Evolutionary conservation across 805 yeast genomes (phyloP).

Genomic region (Zygoascus tannicola): DNA sequence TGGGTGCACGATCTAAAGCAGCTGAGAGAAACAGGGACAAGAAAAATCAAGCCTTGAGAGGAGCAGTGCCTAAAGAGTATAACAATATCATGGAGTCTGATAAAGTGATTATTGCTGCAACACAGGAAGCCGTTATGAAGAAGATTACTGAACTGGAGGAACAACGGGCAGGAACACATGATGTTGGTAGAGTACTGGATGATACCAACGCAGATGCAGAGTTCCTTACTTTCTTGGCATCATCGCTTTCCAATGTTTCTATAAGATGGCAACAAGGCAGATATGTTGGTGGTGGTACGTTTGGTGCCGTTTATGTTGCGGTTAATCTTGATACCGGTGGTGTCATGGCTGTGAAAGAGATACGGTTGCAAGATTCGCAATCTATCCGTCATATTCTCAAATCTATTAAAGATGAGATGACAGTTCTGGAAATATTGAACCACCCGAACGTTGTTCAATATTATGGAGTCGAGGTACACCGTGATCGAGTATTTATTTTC

Average conservation of each 20-base stretch:
- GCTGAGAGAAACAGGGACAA: constrained; percentile 38
- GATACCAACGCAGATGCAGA: constrained; percentile 81
- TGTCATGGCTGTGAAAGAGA: constrained; percentile 94
- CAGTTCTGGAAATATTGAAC: constrained; percentile 84
- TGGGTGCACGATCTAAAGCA: constrained; percentile 91
- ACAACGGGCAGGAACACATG: constrained; percentile 38
- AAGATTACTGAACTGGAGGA: constrained; percentile 58
- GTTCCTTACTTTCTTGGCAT: constrained; percentile 74
- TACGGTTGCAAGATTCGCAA: constrained; percentile 79
- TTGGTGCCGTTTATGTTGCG: constrained; percentile 90
- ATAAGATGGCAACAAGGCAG: constrained; percentile 97
- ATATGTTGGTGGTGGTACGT: constrained; percentile 90
- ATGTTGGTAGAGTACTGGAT: constrained; percentile 84
- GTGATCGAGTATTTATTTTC: constrained; percentile 88
- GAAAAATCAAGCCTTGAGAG: constrained; percentile 25
- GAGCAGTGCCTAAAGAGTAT: constrained; percentile 14
- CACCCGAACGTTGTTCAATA: constrained; percentile 97
- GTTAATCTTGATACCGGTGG: constrained; percentile 91
- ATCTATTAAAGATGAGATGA: constrained; percentile 91
- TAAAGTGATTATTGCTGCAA: constrained; percentile 43
- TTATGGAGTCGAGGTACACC: constrained; percentile 93
- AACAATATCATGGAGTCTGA: constrained; percentile 41
- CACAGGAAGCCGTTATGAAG: constrained; percentile 58
- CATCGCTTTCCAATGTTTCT: constrained; percentile 79
- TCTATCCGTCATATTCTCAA: constrained; percentile 78